Evolutionary conservation across 495 filamentous ascomycete genomes (phyloP).

Genomic region (Penicillium longicatenatum): DNA sequence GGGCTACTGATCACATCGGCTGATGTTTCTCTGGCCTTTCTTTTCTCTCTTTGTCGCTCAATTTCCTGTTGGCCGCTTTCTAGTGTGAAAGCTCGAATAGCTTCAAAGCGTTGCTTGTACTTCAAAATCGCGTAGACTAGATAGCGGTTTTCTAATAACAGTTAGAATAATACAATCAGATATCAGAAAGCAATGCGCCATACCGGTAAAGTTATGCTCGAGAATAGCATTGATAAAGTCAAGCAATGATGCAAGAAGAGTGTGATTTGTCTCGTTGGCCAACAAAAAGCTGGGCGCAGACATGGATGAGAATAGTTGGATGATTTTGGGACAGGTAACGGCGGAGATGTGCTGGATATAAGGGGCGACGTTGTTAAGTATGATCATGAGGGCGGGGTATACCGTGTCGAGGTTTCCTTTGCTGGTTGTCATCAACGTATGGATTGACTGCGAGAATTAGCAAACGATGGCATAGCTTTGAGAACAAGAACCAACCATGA

Average conservation of each 20-base stretch:
- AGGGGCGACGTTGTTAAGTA: slow-evolving; percentile 89
- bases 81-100: slow-evolving; percentile 87
- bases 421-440: slow-evolving; percentile 86
- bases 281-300: slow-evolving; percentile 93
- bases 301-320: slow-evolving; percentile 92
- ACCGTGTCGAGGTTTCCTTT: slow-evolving; percentile 90
- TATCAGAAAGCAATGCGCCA: slow-evolving; percentile 17
- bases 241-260: slow-evolving; percentile 76
- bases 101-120: slow-evolving; percentile 81
- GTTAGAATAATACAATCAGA: slow-evolving; percentile 6
- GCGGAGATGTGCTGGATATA: slow-evolving; percentile 76
- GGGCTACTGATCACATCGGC: slow-evolving; percentile 37
- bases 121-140: slow-evolving; percentile 81
- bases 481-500: slow-evolving; percentile 59
- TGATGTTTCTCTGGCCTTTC: slow-evolving; percentile 63
- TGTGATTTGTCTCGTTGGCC: slow-evolving; percentile 91
- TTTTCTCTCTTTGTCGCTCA: slow-evolving; percentile 71
- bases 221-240: slow-evolving; percentile 91
- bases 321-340: slow-evolving; percentile 75
- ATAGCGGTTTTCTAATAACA: slow-evolving; percentile 68
- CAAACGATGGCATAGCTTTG: neutral
- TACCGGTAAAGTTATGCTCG: slow-evolving; percentile 89
- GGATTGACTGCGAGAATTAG: slow-evolving; percentile 73
- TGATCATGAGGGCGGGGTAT: slow-evolving; percentile 88
- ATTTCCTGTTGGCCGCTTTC: slow-evolving; percentile 94